phyloP scores from a whole-genome alignment of 2,329 filamentous ascomycete genomes.

The Fusarium acutatum region DNA sequence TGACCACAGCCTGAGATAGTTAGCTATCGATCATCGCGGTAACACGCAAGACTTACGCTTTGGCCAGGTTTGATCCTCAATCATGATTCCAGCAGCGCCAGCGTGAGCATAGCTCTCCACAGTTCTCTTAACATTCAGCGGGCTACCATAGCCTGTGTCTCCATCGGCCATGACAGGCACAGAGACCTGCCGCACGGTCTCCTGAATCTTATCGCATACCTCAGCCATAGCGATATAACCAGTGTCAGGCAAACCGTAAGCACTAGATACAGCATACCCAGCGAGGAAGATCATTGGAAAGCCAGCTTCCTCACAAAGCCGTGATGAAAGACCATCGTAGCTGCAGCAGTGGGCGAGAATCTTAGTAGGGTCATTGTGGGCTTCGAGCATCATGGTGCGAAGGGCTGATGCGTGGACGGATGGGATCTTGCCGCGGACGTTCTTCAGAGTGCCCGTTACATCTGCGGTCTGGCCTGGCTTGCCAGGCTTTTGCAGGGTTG shows the following conservation, averaged over 20 bases:
- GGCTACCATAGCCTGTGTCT: conserved; percentile 58
- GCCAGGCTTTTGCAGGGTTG: conserved; percentile 14
- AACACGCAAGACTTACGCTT: conserved; percentile 47
- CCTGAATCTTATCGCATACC: conserved; percentile 56
- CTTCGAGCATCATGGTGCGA: conserved; percentile 52
- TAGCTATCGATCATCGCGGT: background rate
- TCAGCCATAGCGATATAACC: conserved; percentile 60
- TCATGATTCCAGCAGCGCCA: conserved; percentile 51
- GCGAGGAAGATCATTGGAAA: conserved; percentile 57
- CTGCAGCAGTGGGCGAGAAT: conserved; percentile 54
- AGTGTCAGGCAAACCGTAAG: conserved; percentile 56
- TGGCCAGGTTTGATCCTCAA: conserved; percentile 60
- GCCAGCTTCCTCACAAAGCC: conserved; percentile 55
- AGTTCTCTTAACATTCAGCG: conserved; percentile 56
- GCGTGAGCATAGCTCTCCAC: conserved; percentile 53
- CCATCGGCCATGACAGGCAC: conserved; percentile 57
- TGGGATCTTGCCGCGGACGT: conserved; percentile 42
- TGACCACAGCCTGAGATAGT: conserved; percentile 43
- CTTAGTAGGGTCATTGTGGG: conserved; percentile 51
- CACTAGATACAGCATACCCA: conserved; percentile 52
- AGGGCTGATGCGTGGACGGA: conserved; percentile 49
- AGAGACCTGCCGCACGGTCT: conserved; percentile 48
- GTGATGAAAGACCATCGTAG: conserved; percentile 54
- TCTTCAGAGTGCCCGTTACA: conserved; percentile 4
- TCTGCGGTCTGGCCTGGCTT: conserved; percentile 19